Percentiles rank a stretch among this genome's conserved stretches.
Conservation (phyloP, 805 yeast species). For the Wickerhamiella domercqiae region DNA sequence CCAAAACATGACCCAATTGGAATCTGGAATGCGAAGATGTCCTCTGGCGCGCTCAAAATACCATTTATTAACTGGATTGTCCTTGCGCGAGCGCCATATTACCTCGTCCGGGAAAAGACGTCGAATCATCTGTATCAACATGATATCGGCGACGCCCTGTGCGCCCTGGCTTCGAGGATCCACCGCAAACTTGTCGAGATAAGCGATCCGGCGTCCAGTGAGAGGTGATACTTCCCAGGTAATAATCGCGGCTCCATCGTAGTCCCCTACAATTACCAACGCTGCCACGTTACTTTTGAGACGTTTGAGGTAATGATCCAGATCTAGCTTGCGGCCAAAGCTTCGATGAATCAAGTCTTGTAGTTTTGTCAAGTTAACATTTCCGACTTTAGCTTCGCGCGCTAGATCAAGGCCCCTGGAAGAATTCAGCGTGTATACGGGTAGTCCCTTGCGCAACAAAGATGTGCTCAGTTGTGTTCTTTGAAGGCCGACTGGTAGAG, state of each 20-base stretch:
- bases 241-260: constrained; percentile 87
- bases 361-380: constrained; percentile 42
- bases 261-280: constrained; percentile 76
- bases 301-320: constrained; percentile 50
- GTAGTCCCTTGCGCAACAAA: constrained; percentile 60
- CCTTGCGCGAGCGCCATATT: constrained; percentile 78
- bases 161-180: constrained; percentile 72
- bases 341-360: constrained; percentile 58
- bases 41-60: constrained; percentile 84
- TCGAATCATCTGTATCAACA: constrained; percentile 62
- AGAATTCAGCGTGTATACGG: constrained; percentile 30
- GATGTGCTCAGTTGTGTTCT: constrained; percentile 57
- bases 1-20: constrained; percentile 33
- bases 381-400: constrained; percentile 26
- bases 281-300: constrained; percentile 56
- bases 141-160: constrained; percentile 83
- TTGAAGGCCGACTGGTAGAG: constrained; percentile 55
- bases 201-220: constrained; percentile 39
- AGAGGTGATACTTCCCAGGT: constrained; percentile 49
- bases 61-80: constrained; percentile 94
- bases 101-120: constrained; percentile 55
- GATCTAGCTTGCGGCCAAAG: constrained; percentile 53
- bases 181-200: constrained; percentile 89
- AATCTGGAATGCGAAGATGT: constrained; percentile 33
- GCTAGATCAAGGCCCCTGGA: constrained; percentile 28